A percentile compares a stretch with the other conserved stretches of the same genome.
Conservation (phyloP, 2,329 filamentous ascomycete genomes). For the Orbilia brochopaga region DNA sequence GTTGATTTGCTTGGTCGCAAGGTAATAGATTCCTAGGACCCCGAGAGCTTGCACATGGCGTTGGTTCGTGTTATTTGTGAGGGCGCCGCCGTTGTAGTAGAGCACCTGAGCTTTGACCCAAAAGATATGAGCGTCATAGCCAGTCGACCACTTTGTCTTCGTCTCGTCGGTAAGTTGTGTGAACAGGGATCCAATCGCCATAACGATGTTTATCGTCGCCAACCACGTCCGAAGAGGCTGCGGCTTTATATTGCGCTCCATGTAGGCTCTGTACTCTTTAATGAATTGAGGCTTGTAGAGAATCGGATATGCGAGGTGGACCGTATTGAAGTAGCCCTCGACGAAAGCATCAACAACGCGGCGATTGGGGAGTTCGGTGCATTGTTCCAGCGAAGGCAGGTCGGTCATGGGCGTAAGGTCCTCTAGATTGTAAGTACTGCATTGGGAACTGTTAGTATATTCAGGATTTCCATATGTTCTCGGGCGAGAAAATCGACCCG, state of each 20-base stretch:
- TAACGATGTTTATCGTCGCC: slow-evolving; percentile 52
- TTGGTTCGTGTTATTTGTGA: slow-evolving; percentile 53
- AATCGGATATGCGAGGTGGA: slow-evolving; percentile 53
- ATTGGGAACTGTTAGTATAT: slow-evolving; percentile 5
- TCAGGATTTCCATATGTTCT: no score
- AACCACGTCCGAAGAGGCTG: slow-evolving; percentile 53
- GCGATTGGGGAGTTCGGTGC: slow-evolving; percentile 47
- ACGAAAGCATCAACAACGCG: slow-evolving; percentile 50
- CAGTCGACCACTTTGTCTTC: slow-evolving; percentile 51
- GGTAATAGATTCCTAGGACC: slow-evolving; percentile 52
- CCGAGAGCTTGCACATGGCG: slow-evolving; percentile 52
- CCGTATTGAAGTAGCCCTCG: slow-evolving; percentile 51
- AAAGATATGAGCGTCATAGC: slow-evolving; percentile 47
- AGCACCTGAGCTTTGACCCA: slow-evolving; percentile 52
- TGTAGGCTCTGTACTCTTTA: slow-evolving; percentile 47
- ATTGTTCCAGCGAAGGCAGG: slow-evolving; percentile 46
- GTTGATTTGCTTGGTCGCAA: slow-evolving; percentile 53
- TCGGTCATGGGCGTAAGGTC: slow-evolving; percentile 46
- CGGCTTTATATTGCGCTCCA: slow-evolving; percentile 51
- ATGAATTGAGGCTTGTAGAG: slow-evolving; percentile 52
- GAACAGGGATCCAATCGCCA: slow-evolving; percentile 53
- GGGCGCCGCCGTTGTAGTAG: slow-evolving; percentile 49
- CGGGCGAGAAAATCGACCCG: no score
- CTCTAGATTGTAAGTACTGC: slow-evolving; percentile 49
- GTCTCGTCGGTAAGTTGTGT: slow-evolving; percentile 49